Evolutionary conservation across 768 basidiomycete species (phyloP).

Genomic region (Rhizopogon salebrosus): DNA sequence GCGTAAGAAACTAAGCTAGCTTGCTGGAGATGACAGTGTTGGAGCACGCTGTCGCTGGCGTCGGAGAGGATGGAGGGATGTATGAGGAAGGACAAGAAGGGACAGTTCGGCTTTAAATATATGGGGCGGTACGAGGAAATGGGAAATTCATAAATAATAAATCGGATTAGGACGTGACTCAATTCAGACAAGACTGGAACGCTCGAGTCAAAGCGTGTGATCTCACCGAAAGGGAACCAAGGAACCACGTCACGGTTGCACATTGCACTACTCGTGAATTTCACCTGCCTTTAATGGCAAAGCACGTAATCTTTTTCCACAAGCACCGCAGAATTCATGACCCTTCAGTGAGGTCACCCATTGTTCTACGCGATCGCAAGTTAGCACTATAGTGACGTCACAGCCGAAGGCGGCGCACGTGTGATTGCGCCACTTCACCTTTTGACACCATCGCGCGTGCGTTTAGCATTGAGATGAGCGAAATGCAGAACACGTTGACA

Average conservation of each 20-base stretch:
- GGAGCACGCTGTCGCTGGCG: conserved; percentile 5
- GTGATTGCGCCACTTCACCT: conserved; percentile 8
- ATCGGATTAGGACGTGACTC: conserved; percentile 27
- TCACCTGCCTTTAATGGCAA: neutral
- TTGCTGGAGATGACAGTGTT: neutral
- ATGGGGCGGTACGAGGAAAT: conserved; percentile 33
- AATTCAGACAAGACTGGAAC: conserved; percentile 23
- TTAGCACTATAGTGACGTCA: too few species aligned
- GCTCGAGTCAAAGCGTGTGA: conserved; percentile 3
- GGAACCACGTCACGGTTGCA: conserved; percentile 2
- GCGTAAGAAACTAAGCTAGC: neutral
- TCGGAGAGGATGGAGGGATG: conserved; percentile 9
- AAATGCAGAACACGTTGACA: neutral
- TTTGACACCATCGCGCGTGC: neutral
- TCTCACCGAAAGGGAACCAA: neutral
- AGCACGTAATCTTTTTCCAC: neutral
- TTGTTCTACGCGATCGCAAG: too few species aligned
- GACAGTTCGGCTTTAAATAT: conserved; percentile 27
- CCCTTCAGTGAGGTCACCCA: too few species aligned
- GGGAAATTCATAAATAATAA: conserved; percentile 30
- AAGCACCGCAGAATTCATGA: neutral
- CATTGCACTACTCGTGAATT: conserved; percentile 2
- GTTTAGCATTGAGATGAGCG: too few species aligned
- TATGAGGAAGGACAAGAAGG: conserved; percentile 17
- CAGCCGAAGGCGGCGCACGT: conserved; percentile 7